A percentile compares a stretch with the other conserved stretches of the same genome.
phyloP scores from a whole-genome alignment of 2,329 filamentous ascomycete species.

The Aspergillus alliaceus region DNA sequence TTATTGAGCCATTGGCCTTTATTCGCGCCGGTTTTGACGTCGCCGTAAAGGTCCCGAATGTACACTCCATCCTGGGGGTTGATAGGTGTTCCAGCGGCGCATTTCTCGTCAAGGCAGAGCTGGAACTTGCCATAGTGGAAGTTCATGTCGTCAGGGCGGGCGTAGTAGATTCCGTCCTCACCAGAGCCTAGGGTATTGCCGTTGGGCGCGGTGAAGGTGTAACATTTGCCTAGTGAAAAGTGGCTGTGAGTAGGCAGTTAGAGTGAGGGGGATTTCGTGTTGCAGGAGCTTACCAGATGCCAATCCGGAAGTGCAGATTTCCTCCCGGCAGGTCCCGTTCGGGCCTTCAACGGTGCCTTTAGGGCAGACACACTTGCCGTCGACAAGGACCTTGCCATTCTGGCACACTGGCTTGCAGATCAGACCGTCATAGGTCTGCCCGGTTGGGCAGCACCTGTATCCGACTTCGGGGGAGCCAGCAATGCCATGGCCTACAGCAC shows the following conservation, averaged over 20 bases:
- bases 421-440: constrained; percentile 6
- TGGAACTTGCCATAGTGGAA: constrained; percentile 13
- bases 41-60: constrained; percentile 12
- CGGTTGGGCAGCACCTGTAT: constrained; percentile 10
- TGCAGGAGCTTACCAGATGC: background rate
- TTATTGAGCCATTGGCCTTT: constrained; percentile 11
- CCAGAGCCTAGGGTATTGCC: constrained; percentile 12
- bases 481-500: constrained; percentile 10
- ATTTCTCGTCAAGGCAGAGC: constrained; percentile 11
- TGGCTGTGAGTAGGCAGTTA: background rate
- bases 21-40: constrained; percentile 4
- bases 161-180: constrained; percentile 7
- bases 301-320: constrained; percentile 5
- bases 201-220: constrained; percentile 11
- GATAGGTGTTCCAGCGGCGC: background rate
- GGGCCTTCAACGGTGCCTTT: background rate
- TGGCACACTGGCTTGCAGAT: constrained; percentile 7
- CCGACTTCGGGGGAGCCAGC: constrained; percentile 9
- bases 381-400: constrained; percentile 8
- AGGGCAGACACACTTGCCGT: constrained; percentile 10
- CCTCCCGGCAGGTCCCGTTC: background rate
- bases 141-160: constrained; percentile 3
- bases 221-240: constrained; percentile 10
- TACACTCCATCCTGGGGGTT: constrained; percentile 6
- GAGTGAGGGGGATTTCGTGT: no score